These are phyloP conservation scores for Syzygium aqueum DNA, from an alignment of 345 rosid genomes.

Conservation along the genomic window DNA sequence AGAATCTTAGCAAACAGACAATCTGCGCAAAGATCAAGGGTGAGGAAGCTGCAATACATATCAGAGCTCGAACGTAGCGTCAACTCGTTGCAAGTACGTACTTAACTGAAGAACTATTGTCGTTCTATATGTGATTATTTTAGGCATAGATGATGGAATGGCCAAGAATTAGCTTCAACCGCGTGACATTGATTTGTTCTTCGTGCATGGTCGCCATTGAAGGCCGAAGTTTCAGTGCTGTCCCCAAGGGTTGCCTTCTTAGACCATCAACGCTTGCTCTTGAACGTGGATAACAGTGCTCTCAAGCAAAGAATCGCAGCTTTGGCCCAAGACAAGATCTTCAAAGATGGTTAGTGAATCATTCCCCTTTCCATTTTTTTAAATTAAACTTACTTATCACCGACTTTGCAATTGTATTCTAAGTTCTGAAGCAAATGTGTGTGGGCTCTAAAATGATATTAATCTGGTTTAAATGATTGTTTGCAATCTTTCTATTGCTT, in stretches of 20 bases:
- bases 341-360: constrained; percentile 64
- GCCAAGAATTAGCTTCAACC: background rate
- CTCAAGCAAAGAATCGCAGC: constrained; percentile 95
- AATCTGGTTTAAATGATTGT: background rate
- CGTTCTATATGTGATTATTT: background rate
- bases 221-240: constrained; percentile 84
- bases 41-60: constrained; percentile 82
- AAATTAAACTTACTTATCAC: background rate
- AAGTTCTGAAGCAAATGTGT: background rate
- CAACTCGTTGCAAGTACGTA: constrained; percentile 59
- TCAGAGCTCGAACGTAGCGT: constrained; percentile 91
- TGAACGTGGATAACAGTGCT: constrained; percentile 75
- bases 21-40: constrained; percentile 93
- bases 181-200: background rate
- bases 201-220: background rate
- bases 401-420: background rate
- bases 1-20: constrained; percentile 92
- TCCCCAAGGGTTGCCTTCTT: constrained; percentile 79
- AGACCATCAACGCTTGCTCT: constrained; percentile 85
- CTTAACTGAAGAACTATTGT: background rate
- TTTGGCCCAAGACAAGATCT: constrained; percentile 81
- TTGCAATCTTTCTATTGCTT: background rate
- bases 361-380: background rate
- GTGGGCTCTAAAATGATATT: background rate
- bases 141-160: background rate